phyloP scores from a whole-genome alignment of 192 early-diverging fungal genomes.

The Kappamyces sp. region DNA sequence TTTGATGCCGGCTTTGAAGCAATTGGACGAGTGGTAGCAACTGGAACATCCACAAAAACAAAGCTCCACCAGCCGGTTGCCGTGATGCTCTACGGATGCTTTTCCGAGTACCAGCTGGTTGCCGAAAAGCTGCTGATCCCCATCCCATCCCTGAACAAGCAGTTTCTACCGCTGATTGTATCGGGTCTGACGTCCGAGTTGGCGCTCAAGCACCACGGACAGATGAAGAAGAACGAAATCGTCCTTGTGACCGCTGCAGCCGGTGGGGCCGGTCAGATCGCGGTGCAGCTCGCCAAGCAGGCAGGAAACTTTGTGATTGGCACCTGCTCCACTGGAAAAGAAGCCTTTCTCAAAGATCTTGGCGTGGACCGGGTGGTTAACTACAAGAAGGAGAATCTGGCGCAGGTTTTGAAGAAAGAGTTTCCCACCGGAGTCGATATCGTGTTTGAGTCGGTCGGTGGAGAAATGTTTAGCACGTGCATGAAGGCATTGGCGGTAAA shows the following conservation, averaged over 20 bases:
- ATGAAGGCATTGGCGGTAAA: slow-evolving; percentile 28
- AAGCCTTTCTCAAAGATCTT: slow-evolving; percentile 39
- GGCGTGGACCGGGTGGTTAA: slow-evolving; percentile 55
- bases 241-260: slow-evolving; percentile 56
- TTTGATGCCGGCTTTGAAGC: slow-evolving; percentile 56
- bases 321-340: slow-evolving; percentile 52
- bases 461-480: slow-evolving; percentile 42
- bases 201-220: slow-evolving; percentile 40
- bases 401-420: slow-evolving; percentile 43
- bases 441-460: slow-evolving; percentile 54
- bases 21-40: slow-evolving; percentile 45
- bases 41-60: slow-evolving; percentile 28
- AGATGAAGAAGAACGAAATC: slow-evolving; percentile 41
- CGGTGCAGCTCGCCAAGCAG: slow-evolving; percentile 53
- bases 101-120: slow-evolving; percentile 43
- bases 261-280: slow-evolving; percentile 56
- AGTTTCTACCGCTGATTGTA: slow-evolving; percentile 39
- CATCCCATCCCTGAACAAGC: slow-evolving; percentile 11
- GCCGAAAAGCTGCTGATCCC: slow-evolving; percentile 18
- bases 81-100: slow-evolving; percentile 42
- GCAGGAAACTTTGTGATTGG: slow-evolving; percentile 57
- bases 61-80: slow-evolving; percentile 29
- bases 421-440: slow-evolving; percentile 52
- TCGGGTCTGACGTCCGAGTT: slow-evolving; percentile 52
- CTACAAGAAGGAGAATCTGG: slow-evolving; percentile 50